Conservation (phyloP, 305 asterid genomes). For the Withania somnifera region DNA sequence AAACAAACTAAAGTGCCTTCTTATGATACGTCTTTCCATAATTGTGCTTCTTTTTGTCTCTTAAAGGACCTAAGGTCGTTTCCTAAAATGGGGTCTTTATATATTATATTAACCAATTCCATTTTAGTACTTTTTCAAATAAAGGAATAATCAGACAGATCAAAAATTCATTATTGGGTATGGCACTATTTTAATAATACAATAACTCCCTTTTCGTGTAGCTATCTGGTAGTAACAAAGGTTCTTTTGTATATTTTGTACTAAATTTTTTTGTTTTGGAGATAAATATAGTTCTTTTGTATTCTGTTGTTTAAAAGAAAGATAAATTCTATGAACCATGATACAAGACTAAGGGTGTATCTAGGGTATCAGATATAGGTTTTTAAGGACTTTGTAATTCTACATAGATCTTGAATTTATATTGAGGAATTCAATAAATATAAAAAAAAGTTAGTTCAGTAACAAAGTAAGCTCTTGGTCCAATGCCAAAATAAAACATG, state of each 20-base stretch:
- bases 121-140: not conserved
- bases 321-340: not conserved
- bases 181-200: not conserved
- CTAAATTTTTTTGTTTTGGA: not conserved
- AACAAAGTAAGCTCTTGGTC: not conserved
- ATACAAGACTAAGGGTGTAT: not conserved
- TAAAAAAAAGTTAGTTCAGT: rapidly evolving
- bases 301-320: not conserved
- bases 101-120: not conserved
- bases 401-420: not conserved
- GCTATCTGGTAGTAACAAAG: not conserved
- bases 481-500: not conserved
- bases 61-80: not conserved
- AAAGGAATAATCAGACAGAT: not conserved
- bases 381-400: not conserved
- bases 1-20: not conserved
- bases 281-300: not conserved
- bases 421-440: not conserved
- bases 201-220: not conserved
- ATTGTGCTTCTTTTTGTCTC: not conserved
- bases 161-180: not conserved
- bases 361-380: not conserved
- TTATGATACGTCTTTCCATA: not conserved
- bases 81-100: not conserved
- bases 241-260: not conserved